phyloP scores from a whole-genome alignment of 495 filamentous ascomycete genomes.

The Aspergillus diversus region DNA sequence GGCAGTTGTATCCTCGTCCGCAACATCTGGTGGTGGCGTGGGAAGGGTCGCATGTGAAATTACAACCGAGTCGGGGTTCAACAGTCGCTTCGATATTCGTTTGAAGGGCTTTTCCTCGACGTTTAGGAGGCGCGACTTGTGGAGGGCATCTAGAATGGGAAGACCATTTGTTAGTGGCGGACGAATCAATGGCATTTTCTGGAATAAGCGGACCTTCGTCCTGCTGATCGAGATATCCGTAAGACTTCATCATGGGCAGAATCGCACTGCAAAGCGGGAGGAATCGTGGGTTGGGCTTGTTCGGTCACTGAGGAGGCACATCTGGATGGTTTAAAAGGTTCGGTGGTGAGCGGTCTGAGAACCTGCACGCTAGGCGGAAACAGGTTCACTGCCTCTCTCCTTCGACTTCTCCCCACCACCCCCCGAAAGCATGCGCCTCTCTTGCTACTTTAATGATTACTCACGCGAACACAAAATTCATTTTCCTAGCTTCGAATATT shows the following conservation, averaged over 20 bases:
- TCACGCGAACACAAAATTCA: no score
- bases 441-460: neutral
- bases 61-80: slow-evolving; percentile 64
- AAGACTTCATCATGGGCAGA: slow-evolving; percentile 45
- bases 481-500: no score
- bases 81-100: slow-evolving; percentile 80
- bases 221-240: slow-evolving; percentile 50
- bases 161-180: slow-evolving; percentile 21
- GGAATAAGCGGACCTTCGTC: slow-evolving; percentile 52
- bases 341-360: slow-evolving; percentile 25
- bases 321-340: slow-evolving; percentile 19
- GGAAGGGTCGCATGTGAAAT: slow-evolving; percentile 57
- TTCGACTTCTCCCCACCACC: neutral
- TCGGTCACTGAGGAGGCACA: slow-evolving; percentile 17
- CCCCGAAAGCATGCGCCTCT: neutral
- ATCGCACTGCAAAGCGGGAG: slow-evolving; percentile 1
- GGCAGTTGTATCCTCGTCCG: slow-evolving; percentile 42
- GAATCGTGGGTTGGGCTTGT: slow-evolving; percentile 17
- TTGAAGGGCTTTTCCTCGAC: slow-evolving; percentile 94
- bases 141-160: slow-evolving; percentile 68
- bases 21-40: slow-evolving; percentile 71
- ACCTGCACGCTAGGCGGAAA: slow-evolving; percentile 28
- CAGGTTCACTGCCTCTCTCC: slow-evolving; percentile 11
- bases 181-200: slow-evolving; percentile 18
- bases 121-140: slow-evolving; percentile 85